Base-by-base conservation (phyloP, 768 basidiomycete species). In the Hemileccinum impolitum region DNA sequence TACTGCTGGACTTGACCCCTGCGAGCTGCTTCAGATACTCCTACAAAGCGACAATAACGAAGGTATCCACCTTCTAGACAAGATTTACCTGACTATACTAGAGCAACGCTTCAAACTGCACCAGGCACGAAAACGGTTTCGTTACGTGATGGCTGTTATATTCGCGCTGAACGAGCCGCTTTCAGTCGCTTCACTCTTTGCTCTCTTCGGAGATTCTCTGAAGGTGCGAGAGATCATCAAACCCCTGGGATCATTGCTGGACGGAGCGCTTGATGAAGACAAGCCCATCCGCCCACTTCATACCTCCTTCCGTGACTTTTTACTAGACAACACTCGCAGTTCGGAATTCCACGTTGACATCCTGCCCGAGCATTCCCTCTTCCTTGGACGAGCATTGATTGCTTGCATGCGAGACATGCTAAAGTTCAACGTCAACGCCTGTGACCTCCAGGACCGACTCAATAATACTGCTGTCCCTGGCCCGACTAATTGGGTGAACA, bases 371-470 rank as follows among this genome's bases (percentile, higher is more conserved):
- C 39, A 50, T 30, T 36, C 21, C n/a, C 34, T 45, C 4, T 12
- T 1, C 5, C 19, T 53, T 31, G 43, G 48, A 8, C 15, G 19
- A 8, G 34, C 43, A 19, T 26, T 49, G n/a, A 21, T 53, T 10
- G 7, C 4, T 1, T 53, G 39, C 34, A 53, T 53, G 52, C 4
- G 11, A n/a, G 28, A 3, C 18, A 32, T 47, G 41, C 39, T 51
- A 15, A 36, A 4, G 36, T 51, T 51, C 14, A 52, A 52, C 19
- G 42, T 51, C 6, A n/a, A n/a, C n/a, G n/a, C n/a, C 23, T 51
- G 45, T 35, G 32, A 45, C 19, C 43, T 45, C n/a, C 13, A 36
- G 15, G 47, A 45, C 31, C 37, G 23, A 17, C 2, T 37, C 17
- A 8, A 13, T 3, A 50, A 50, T 1, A 2, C 2, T 1, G 10